A percentile compares a stretch with the other conserved stretches of the same genome.
Evolutionary conservation across 2,329 filamentous ascomycete genomes (phyloP).

Genomic region (Penicillium sp.): DNA sequence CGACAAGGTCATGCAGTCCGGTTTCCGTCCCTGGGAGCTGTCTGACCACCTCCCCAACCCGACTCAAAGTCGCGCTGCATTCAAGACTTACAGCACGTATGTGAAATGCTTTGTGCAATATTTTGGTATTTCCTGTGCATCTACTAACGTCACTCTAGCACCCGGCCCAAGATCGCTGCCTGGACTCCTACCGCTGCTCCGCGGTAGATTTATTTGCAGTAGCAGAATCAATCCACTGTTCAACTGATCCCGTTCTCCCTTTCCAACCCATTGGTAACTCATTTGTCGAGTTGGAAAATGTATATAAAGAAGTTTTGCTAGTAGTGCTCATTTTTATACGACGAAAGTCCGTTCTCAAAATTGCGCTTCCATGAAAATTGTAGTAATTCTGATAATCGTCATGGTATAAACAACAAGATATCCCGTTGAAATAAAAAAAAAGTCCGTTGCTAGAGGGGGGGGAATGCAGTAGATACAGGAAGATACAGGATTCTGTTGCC

Average conservation of each 20-base stretch:
- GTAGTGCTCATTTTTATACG: conserved; percentile 19
- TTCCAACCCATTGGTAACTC: neutral
- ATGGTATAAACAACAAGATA: conserved; percentile 28
- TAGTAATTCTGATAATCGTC: neutral
- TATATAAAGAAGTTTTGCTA: conserved; percentile 38
- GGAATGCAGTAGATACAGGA: conserved; percentile 24
- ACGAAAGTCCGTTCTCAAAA: conserved; percentile 15
- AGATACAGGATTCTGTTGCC: conserved; percentile 11
- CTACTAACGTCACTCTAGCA: conserved; percentile 20
- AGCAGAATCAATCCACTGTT: conserved; percentile 19
- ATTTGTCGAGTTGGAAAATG: conserved; percentile 23
- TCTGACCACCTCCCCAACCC: conserved; percentile 69
- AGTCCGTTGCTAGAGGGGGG: conserved; percentile 3
- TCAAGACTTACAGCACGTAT: conserved; percentile 93
- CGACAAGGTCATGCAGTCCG: conserved; percentile 68
- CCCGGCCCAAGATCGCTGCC: conserved; percentile 35
- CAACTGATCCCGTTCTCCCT: conserved; percentile 9
- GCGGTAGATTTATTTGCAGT: conserved; percentile 28
- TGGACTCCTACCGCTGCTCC: conserved; percentile 38
- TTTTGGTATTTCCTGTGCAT: neutral
- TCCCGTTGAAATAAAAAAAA: conserved; percentile 18
- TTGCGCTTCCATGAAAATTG: conserved; percentile 14
- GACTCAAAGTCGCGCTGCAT: conserved; percentile 74
- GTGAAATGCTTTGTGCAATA: conserved; percentile 40
- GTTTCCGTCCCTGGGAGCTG: conserved; percentile 72